Evolutionary conservation across 805 yeast genomes (phyloP).

Genomic region (Kuraishia ogatae): DNA sequence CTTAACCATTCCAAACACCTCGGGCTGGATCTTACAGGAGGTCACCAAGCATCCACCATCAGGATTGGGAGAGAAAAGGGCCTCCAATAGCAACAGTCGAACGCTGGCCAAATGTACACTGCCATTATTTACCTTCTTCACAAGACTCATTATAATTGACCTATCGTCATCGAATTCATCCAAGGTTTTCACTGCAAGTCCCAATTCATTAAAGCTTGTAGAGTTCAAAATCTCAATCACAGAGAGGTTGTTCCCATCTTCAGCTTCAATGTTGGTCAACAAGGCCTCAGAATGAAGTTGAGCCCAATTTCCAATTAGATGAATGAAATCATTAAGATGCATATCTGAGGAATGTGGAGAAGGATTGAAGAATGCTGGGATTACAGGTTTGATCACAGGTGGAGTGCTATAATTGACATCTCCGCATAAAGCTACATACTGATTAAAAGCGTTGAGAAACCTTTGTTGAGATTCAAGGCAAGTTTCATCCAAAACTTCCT

Average conservation of each 20-base stretch:
- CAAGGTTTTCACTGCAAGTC: slow-evolving; percentile 8
- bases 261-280: slow-evolving; percentile 4
- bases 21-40: slow-evolving; percentile 11
- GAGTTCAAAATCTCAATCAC: slow-evolving; percentile 23
- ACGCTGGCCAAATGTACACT: slow-evolving; percentile 19
- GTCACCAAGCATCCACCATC: slow-evolving; percentile 16
- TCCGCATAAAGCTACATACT: background rate
- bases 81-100: slow-evolving; percentile 16
- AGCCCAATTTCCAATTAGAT: slow-evolving; percentile 22
- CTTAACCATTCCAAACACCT: slow-evolving; percentile 12
- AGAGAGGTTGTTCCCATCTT: slow-evolving; percentile 12
- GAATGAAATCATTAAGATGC: slow-evolving; percentile 15
- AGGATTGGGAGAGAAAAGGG: slow-evolving; percentile 10
- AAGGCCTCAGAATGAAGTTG: slow-evolving; percentile 7
- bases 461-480: slow-evolving; percentile 3
- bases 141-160: slow-evolving; percentile 6
- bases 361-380: background rate
- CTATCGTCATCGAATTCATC: slow-evolving; percentile 12
- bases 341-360: background rate
- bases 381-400: background rate
- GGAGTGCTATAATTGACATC: background rate
- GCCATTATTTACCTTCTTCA: slow-evolving; percentile 10
- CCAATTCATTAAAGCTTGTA: slow-evolving; percentile 8
- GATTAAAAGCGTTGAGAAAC: slow-evolving; percentile 2
- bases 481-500: slow-evolving; percentile 2